These are phyloP conservation scores for Dendrothele bispora DNA, from an alignment of 768 basidiomycete species.

Conservation along the genomic window DNA sequence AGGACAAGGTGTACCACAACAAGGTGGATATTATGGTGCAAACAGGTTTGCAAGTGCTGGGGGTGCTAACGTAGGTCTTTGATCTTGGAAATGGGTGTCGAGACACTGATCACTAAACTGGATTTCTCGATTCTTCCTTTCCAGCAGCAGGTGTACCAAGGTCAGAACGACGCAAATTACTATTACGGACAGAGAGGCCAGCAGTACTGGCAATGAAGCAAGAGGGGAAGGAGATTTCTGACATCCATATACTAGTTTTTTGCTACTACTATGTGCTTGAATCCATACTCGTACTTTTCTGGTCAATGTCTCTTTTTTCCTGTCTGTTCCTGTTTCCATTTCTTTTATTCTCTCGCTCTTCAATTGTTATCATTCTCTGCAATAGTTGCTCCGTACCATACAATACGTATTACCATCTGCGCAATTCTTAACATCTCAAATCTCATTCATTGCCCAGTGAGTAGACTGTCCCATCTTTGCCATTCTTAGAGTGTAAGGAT, in stretches of 20 bases:
- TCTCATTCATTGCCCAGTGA: slow-evolving; percentile 8
- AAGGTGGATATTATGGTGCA: slow-evolving; percentile 48
- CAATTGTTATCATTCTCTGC: slow-evolving; percentile 17
- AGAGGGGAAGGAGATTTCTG: neutral
- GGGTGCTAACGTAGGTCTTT: slow-evolving; percentile 33
- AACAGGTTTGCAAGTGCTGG: slow-evolving; percentile 43
- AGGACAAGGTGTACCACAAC: slow-evolving; percentile 50
- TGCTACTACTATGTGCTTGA: neutral
- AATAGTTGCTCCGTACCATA: slow-evolving; percentile 16
- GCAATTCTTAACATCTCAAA: slow-evolving; percentile 12
- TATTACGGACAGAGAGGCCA: slow-evolving; percentile 68
- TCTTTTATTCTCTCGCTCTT: slow-evolving; percentile 18
- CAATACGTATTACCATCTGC: slow-evolving; percentile 4
- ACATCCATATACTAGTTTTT: neutral
- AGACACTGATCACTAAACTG: slow-evolving; percentile 42
- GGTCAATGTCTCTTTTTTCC: slow-evolving; percentile 17
- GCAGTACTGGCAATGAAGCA: slow-evolving; percentile 60
- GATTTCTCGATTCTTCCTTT: slow-evolving; percentile 56
- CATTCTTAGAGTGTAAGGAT: too few relatives aligned
- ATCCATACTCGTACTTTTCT: slow-evolving; percentile 11
- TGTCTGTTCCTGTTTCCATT: slow-evolving; percentile 12
- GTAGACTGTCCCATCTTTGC: too few relatives aligned
- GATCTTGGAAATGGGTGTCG: slow-evolving; percentile 42
- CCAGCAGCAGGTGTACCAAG: too few relatives aligned
- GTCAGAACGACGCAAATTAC: slow-evolving; percentile 63